Percentiles rank a stretch among this genome's conserved stretches.
Evolutionary conservation across 139 green algal species (phyloP).

Genomic region (Tetradesmus obliquus): DNA sequence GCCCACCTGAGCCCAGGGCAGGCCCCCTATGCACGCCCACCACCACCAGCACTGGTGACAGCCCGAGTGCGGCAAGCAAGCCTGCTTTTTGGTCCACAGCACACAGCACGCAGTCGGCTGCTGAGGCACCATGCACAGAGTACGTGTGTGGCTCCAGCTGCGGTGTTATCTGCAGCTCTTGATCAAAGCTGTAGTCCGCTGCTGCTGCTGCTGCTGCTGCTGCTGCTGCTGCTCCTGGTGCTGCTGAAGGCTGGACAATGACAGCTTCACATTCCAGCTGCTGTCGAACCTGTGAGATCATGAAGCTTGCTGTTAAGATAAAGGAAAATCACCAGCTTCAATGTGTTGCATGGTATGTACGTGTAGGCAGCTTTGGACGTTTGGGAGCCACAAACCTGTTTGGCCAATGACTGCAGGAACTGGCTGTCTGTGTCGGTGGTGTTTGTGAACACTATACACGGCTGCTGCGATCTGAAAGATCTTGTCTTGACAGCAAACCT

Average conservation of each 20-base stretch:
- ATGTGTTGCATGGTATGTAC: not conserved
- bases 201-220: no score
- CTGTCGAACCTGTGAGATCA: not conserved
- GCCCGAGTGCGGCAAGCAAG: conserved; percentile 10
- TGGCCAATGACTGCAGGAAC: not conserved
- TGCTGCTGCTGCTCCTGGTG: not conserved
- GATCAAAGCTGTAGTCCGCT: not conserved
- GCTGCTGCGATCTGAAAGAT: not conserved
- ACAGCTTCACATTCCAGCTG: conserved; percentile 19
- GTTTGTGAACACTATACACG: conserved; percentile 18
- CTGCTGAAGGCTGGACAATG: not conserved
- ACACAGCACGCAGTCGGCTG: conserved; percentile 47
- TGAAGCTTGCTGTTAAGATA: not conserved
- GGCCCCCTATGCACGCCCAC: conserved; percentile 32
- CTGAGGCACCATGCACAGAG: conserved; percentile 8
- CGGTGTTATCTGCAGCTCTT: not conserved
- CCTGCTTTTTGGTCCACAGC: conserved; percentile 34
- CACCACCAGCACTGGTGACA: conserved; percentile 33
- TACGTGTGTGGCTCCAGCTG: not conserved
- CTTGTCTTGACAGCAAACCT: not conserved
- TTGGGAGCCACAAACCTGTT: not conserved
- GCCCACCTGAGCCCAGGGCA: conserved; percentile 34
- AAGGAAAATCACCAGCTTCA: not conserved
- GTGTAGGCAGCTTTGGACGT: not conserved
- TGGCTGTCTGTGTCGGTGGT: not conserved